Evolutionary conservation across 2,329 filamentous ascomycete species (phyloP), one percentile per base, ranked within the genome.

Genomic region (Magnaporthales sp.): DNA sequence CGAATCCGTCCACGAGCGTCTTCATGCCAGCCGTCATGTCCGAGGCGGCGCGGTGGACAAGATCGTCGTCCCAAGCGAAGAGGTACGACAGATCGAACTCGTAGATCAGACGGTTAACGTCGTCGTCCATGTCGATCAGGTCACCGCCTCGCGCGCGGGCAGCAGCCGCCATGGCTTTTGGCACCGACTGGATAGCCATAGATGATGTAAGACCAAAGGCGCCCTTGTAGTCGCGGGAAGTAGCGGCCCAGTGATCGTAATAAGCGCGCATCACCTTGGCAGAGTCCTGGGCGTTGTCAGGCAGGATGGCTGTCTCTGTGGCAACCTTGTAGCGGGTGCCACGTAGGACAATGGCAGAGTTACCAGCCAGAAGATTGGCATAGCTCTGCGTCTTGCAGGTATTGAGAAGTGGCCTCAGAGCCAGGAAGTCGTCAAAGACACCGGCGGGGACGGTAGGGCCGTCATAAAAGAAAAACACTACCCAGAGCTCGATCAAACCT

Each of bases 391-490:
- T 69, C 13, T 68, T 67, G 67, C 67, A 68, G 11, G 69, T 70
- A 70, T 85, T 82, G 30, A 79, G 72, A 0, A 77, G 67, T 1
- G 79, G 78, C 0, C 74, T 71, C 61, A 85, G 77, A 54, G 77
- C 77, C 2, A 81, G 80, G 73, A 89, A 89, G 67, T 82, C 81
- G 67, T 81, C 78, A 67, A 90, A 89, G 1, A 84, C 79, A 4
- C 77, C 81, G 1, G 76, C 71, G 1, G 86, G 86, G 0, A 81
- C 81, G 64, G 76, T 74, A 0, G 81, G 80, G 1, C 84, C 87
- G 72, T 89, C 84, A 73, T 89, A 89, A 76, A 87, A 89, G 54
- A 86, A 73, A 74, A 89, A 89, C 67, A 89, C 74, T 67, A 86
- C 79, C 84, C 85, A 88, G 27, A 83, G 77, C 68, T 87, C 79